phyloP scores from a whole-genome alignment of 139 green algal genomes.

The Gonium pectorale region DNA sequence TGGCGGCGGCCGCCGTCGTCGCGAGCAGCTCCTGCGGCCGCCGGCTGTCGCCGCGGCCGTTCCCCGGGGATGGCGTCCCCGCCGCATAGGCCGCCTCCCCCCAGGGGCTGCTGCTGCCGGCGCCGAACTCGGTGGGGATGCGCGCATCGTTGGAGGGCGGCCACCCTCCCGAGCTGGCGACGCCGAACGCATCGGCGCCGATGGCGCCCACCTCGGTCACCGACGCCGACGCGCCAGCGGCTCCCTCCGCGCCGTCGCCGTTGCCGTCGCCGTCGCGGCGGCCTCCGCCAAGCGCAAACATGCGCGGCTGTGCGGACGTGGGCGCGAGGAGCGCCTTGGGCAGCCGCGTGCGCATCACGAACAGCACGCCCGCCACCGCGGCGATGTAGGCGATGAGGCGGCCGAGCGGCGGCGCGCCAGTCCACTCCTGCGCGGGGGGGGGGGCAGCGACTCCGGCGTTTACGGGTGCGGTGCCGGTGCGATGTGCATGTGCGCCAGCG shows the following conservation, averaged over 20 bases:
- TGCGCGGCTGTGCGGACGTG: no score
- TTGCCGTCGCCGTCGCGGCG: not conserved
- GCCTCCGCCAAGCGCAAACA: no score
- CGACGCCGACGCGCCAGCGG: not conserved
- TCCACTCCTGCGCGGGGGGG: slow-evolving; percentile 6
- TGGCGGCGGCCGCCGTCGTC: not conserved
- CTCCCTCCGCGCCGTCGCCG: not conserved
- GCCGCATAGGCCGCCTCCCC: no score
- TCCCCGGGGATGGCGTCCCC: no score
- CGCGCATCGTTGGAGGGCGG: no score
- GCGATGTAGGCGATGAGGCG: slow-evolving; percentile 43
- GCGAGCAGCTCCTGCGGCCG: slow-evolving; percentile 3
- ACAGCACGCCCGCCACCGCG: slow-evolving; percentile 36
- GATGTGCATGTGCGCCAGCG: no score
- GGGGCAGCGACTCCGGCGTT: not conserved
- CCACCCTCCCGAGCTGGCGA: no score
- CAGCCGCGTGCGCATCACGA: slow-evolving; percentile 38
- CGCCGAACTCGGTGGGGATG: no score
- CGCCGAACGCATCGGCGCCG: no score
- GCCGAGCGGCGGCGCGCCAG: slow-evolving; percentile 29
- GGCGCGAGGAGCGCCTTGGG: slow-evolving; percentile 1
- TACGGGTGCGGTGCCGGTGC: no score
- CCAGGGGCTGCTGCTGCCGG: no score
- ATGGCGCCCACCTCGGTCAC: no score
- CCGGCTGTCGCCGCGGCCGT: not conserved